Percentiles rank a stretch among this genome's conserved stretches.
These are phyloP conservation scores for Aspergillus felis DNA, from an alignment of 2,329 filamentous ascomycete species.

Conservation along the genomic window DNA sequence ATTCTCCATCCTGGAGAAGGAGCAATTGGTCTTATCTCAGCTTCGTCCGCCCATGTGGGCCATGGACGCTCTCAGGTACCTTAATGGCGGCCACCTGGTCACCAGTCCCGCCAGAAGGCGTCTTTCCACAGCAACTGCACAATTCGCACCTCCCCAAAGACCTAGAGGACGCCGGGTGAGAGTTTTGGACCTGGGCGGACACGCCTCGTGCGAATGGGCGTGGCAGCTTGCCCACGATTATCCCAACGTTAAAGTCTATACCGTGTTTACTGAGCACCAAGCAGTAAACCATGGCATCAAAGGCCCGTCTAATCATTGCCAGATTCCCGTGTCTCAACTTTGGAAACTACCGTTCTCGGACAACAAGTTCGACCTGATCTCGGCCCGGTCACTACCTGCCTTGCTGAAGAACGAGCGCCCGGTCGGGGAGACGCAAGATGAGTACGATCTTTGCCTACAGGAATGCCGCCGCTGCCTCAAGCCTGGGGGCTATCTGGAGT, in stretches of 20 bases:
- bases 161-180: slow-evolving; percentile 50
- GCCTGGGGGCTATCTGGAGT: slow-evolving; percentile 89
- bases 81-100: slow-evolving; percentile 59
- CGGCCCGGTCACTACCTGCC: slow-evolving; percentile 79
- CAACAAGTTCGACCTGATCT: slow-evolving; percentile 86
- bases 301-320: slow-evolving; percentile 82
- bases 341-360: slow-evolving; percentile 81
- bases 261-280: slow-evolving; percentile 74
- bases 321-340: slow-evolving; percentile 71
- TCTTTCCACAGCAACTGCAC: slow-evolving; percentile 26
- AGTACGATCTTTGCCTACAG: slow-evolving; percentile 78
- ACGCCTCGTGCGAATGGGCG: slow-evolving; percentile 86
- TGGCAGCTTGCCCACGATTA: slow-evolving; percentile 89
- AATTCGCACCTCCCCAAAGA: slow-evolving; percentile 19
- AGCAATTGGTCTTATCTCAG: slow-evolving; percentile 74
- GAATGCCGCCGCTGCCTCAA: slow-evolving; percentile 92
- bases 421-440: slow-evolving; percentile 66
- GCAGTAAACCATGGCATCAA: slow-evolving; percentile 70
- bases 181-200: slow-evolving; percentile 82
- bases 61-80: slow-evolving; percentile 57
- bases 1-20: slow-evolving; percentile 59
- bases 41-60: slow-evolving; percentile 59
- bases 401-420: slow-evolving; percentile 68
- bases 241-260: slow-evolving; percentile 81
- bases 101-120: slow-evolving; percentile 49